Evolutionary conservation across 1,284 basidiomycete genomes (phyloP), one percentile per base, ranked within the genome.

Genomic region (Inonotus obliquus): DNA sequence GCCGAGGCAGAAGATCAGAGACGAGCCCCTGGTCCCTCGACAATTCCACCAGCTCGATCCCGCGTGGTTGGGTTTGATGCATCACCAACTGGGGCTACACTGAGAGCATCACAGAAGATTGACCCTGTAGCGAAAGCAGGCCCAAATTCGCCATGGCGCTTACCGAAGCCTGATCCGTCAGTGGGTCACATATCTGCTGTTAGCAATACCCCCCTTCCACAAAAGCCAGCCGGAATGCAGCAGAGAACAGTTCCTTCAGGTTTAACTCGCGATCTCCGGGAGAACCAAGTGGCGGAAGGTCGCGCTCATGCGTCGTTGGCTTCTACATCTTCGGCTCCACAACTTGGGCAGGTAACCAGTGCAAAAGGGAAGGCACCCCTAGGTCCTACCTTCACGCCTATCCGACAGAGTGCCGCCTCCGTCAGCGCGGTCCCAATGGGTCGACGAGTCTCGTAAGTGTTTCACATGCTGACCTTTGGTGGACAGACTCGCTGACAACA

Each of bases 321-420:
- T 14, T 53, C 48, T n/a, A 35, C 44, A 32, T 35, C 45, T 5
- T 14, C 23, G 11, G 60, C 65, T 39, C 59, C 62, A 7, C 49
- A 2, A 54, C n/a, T 54, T 63, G 27, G 47, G 55, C 48, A n/a
- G 63, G 41, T 56, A 54, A 25, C 60, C 58, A 57, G 59, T 52
- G 62, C 48, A 38, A 59, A 66, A 25, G 66, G 67, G 4, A 67
- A 69, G 17, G 70, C 76, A 2, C 75, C 73, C 3, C 71, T 87
- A 58, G 87, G 87, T 0, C 85, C 86, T 2, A 76, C 84, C 25
- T 82, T 87, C 63, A 79, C 78, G 0, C 88, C 87, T 0, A 72
- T 79, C 10, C 78, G 80, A 41, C 81, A 82, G 63, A 1, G 13
- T n/a, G 63, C 71, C 0, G 61, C 74, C 2, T 61, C 69, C 0